Percentiles rank a stretch among this genome's conserved stretches.
phyloP scores from a whole-genome alignment of 2,329 filamentous ascomycete species.

The Sarocladium strictum region DNA sequence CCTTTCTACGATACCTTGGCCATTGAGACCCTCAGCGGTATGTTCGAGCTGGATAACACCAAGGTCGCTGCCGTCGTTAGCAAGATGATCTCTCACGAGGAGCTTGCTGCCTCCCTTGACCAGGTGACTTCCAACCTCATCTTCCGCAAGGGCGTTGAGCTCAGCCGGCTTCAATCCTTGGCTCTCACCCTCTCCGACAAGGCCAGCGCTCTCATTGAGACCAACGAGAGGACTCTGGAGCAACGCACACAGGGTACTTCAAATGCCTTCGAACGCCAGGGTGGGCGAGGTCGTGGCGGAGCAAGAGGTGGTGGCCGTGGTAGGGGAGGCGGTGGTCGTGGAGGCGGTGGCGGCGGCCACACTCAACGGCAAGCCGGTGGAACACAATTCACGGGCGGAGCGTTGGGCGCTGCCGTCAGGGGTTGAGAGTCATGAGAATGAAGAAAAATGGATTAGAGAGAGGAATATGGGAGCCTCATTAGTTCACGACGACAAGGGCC shows the following conservation, averaged over 20 bases:
- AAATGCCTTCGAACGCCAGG: conserved; percentile 92
- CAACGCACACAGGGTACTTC: conserved; percentile 93
- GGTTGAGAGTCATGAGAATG: conserved; percentile 30
- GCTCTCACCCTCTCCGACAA: conserved; percentile 94
- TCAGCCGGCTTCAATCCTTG: conserved; percentile 90
- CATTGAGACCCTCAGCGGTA: conserved; percentile 74
- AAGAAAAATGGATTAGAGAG: conserved; percentile 1
- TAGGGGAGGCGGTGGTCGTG: conserved; percentile 55
- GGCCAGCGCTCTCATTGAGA: conserved; percentile 91
- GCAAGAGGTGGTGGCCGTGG: conserved; percentile 56
- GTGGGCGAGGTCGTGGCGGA: conserved; percentile 67
- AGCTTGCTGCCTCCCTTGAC: conserved; percentile 91
- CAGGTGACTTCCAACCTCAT: conserved; percentile 97
- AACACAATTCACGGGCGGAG: conserved; percentile 77
- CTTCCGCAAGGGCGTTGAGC: conserved; percentile 98
- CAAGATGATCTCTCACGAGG: conserved; percentile 99
- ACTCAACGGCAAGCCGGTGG: conserved; percentile 63
- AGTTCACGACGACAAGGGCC: conserved; percentile 2
- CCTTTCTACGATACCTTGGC: conserved; percentile 98
- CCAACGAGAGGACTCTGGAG: conserved; percentile 95
- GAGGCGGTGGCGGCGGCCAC: conserved; percentile 43
- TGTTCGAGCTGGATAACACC: conserved; percentile 90
- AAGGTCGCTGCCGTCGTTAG: conserved; percentile 95
- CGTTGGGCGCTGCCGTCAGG: conserved; percentile 62
- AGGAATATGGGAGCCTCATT: background rate